phyloP scores from a whole-genome alignment of 2,329 filamentous ascomycete species.

The Aspergillus floridensis region DNA sequence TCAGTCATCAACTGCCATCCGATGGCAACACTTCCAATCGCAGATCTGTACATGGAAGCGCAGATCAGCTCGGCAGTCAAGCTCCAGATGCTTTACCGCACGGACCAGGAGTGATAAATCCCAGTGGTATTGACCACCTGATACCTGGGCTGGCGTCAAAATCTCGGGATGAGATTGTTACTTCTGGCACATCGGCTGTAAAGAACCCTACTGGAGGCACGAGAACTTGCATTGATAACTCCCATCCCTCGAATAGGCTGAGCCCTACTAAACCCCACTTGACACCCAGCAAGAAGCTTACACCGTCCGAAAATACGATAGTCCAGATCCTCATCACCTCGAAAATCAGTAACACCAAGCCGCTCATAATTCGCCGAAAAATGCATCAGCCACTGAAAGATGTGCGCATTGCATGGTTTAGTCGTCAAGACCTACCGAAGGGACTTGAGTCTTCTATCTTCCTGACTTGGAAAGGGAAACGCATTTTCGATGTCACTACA shows the following conservation, averaged over 20 bases:
- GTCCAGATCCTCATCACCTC: conserved; percentile 69
- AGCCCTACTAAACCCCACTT: not conserved
- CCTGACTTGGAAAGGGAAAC: conserved; percentile 73
- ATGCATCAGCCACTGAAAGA: conserved; percentile 66
- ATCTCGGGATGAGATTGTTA: not conserved
- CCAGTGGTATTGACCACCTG: not conserved
- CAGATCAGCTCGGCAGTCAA: not conserved
- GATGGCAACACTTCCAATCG: not conserved
- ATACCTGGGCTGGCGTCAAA: not conserved
- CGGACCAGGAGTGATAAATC: not conserved
- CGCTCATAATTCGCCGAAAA: conserved; percentile 64
- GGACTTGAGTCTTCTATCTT: conserved; percentile 59
- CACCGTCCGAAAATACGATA: conserved; percentile 44
- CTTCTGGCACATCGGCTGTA: not conserved
- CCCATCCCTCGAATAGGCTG: not conserved
- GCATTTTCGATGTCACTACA: conserved; percentile 73
- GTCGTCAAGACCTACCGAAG: conserved; percentile 55
- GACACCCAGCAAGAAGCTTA: not conserved
- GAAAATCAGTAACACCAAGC: conserved; percentile 57
- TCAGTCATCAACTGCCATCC: not conserved
- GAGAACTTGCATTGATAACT: not conserved
- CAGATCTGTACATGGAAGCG: not conserved
- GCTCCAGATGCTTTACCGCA: not conserved
- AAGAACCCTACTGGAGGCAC: not conserved
- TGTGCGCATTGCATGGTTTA: conserved; percentile 68